These are phyloP conservation scores for Curvularia spicifera DNA, from an alignment of 2,329 filamentous ascomycete genomes.

Conservation along the genomic window DNA sequence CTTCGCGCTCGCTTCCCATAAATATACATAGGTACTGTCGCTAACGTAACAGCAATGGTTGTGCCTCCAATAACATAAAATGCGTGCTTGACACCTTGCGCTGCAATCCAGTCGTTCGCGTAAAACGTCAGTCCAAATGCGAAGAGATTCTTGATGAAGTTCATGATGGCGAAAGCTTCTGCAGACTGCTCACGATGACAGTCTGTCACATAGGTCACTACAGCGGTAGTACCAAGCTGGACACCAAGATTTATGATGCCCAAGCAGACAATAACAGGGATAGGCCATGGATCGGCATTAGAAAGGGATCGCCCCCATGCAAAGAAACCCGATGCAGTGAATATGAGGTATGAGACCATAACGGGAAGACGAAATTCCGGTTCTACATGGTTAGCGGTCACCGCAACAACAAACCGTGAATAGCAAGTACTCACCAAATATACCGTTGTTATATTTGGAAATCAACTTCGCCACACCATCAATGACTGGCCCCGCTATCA, in stretches of 20 bases:
- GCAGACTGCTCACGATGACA: slow-evolving; percentile 34
- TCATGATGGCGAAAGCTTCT: slow-evolving; percentile 38
- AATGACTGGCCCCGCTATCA: slow-evolving; percentile 27
- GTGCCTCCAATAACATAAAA: slow-evolving; percentile 34
- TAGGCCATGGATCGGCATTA: slow-evolving; percentile 30
- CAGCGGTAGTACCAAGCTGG: slow-evolving; percentile 29
- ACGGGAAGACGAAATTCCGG: slow-evolving; percentile 36
- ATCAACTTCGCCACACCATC: slow-evolving; percentile 34
- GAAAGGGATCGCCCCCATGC: slow-evolving; percentile 31
- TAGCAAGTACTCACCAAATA: slow-evolving; percentile 25
- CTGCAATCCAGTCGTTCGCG: slow-evolving; percentile 30
- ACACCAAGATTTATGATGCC: slow-evolving; percentile 36
- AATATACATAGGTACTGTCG: slow-evolving; percentile 37
- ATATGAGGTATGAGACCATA: slow-evolving; percentile 31
- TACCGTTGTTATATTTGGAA: slow-evolving; percentile 32
- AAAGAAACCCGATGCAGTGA: slow-evolving; percentile 35
- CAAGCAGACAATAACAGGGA: slow-evolving; percentile 37
- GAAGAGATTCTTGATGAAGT: slow-evolving; percentile 38
- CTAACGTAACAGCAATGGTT: slow-evolving; percentile 29
- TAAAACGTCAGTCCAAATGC: slow-evolving; percentile 35
- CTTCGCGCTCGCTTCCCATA: slow-evolving; percentile 34
- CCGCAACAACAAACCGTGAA: neutral
- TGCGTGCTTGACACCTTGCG: slow-evolving; percentile 27
- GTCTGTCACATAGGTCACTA: slow-evolving; percentile 34
- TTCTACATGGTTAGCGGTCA: slow-evolving; percentile 17